Evolutionary conservation across 2,329 filamentous ascomycete species (phyloP).

Genomic region (Elsinoe fawcettii): DNA sequence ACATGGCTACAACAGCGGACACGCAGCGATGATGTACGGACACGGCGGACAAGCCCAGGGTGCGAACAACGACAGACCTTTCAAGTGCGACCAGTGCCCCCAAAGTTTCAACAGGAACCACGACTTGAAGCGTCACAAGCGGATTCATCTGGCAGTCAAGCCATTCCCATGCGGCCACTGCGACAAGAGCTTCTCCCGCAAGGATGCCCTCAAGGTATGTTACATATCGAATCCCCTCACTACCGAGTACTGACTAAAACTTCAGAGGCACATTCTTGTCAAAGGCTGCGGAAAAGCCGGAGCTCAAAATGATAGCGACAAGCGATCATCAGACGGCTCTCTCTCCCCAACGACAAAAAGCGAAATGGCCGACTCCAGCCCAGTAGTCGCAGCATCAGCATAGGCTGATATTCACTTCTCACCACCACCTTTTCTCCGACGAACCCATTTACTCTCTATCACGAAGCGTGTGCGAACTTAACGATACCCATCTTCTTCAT

Average conservation of each 20-base stretch:
- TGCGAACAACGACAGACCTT: conserved; percentile 70
- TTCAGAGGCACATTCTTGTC: conserved; percentile 58
- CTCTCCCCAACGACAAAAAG: conserved; percentile 29
- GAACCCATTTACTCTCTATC: neutral
- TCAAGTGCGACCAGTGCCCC: conserved; percentile 86
- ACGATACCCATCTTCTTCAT: conserved; percentile 19
- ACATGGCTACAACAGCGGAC: conserved; percentile 53
- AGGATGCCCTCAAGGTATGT: conserved; percentile 91
- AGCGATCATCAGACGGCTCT: conserved; percentile 27
- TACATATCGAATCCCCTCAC: neutral
- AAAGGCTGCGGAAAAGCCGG: conserved; percentile 56
- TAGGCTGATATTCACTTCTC: conserved; percentile 15
- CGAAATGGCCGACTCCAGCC: conserved; percentile 27
- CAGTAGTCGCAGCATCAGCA: conserved; percentile 24
- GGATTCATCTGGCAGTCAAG: conserved; percentile 91
- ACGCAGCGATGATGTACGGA: conserved; percentile 53
- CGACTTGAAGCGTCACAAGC: conserved; percentile 89
- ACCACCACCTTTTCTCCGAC: neutral
- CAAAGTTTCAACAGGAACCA: conserved; percentile 96
- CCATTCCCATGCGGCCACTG: conserved; percentile 87
- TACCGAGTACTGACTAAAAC: conserved; percentile 31
- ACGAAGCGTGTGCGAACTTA: conserved; percentile 15
- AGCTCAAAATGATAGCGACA: conserved; percentile 29
- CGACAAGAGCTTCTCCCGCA: conserved; percentile 93
- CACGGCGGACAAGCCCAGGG: conserved; percentile 45